Base-by-base conservation (phyloP, 2,329 filamentous ascomycete species). In the Acrocalymma vagum region DNA sequence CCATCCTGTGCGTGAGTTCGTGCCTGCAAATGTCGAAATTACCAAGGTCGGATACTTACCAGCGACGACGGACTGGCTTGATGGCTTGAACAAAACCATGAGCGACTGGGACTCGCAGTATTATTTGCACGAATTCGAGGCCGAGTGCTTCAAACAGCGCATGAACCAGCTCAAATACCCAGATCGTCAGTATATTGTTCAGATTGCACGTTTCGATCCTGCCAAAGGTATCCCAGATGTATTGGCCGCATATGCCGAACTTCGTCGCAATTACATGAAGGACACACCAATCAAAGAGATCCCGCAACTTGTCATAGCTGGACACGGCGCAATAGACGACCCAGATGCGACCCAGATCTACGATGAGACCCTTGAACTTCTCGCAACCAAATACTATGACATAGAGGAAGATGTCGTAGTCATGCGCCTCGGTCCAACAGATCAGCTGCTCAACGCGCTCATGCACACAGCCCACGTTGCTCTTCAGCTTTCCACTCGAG, bases 1-100 rank as follows among this genome's bases (percentile, higher is more conserved):
- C 56, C 89, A 94, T 55, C 89, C 90, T 0, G 87, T 94, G 37
- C 82, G 81, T 27, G 76, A 79, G 16, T 94, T 93, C 53, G 87
- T 94, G 8, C 89, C 89, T 2, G 71, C 76, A 20, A 84, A 76
- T 41, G 86, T 94, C 5, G 82, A 84, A 2, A 70, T 69, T 1
- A 75, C 85, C 37, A 87, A 81, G 53, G 84, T 93, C 0, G 84
- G 82, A 2, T 91, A 91, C 63, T 75, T 93, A 63, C 88, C 88
- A 3, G 89, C 89, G 9, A 88, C 88, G 0, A 93, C 88, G 0
- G 89, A 94, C 67, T 94, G 88, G 85, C 76, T 91, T 3, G 89
- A 94, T 62, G 89, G 89, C 7, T 69, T 93, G 53, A 94, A 92
- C 74, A 94, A 94, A 69, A 70, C 75, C 16, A 78, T 93, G 66